These are phyloP conservation scores for Solanum chacoense DNA, from an alignment of 305 asterid genomes.

Conservation along the genomic window DNA sequence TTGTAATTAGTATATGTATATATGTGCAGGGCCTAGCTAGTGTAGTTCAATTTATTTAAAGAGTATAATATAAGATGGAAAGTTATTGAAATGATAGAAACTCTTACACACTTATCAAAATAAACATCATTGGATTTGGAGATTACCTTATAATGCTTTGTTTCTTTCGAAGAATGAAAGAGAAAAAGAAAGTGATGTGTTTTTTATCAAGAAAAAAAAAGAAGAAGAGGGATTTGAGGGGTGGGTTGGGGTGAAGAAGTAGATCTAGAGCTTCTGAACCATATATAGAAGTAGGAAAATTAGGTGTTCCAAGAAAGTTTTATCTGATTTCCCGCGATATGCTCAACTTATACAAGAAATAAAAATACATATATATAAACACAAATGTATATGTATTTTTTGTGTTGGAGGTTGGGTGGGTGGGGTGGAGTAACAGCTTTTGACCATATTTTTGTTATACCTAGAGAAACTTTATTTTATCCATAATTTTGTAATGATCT, in stretches of 20 bases:
- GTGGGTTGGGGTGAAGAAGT: neutral
- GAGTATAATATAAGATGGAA: neutral
- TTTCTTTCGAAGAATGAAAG: neutral
- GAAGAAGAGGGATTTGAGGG: neutral
- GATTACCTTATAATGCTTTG: slow-evolving; percentile 8
- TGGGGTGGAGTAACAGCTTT: slow-evolving; percentile 17
- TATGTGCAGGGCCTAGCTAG: slow-evolving; percentile 36
- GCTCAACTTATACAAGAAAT: slow-evolving; percentile 3
- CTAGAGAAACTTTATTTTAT: slow-evolving; percentile 4
- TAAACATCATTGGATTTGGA: slow-evolving; percentile 9
- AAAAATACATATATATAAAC: neutral
- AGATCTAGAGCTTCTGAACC: slow-evolving; percentile 11
- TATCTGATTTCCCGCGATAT: slow-evolving; percentile 33
- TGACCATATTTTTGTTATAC: slow-evolving; percentile 21
- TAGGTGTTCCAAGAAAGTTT: slow-evolving; percentile 27
- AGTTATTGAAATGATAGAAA: slow-evolving; percentile 12
- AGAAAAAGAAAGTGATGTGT: neutral
- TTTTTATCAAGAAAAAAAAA: neutral
- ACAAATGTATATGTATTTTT: neutral
- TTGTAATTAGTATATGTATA: slow-evolving; percentile 2
- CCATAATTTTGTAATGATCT: slow-evolving; percentile 1
- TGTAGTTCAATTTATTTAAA: slow-evolving; percentile 1
- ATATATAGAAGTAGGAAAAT: slow-evolving; percentile 11
- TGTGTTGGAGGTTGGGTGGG: neutral
- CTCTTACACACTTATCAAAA: slow-evolving; percentile 17